Evolutionary conservation across 371 early-diverging fungal genomes (phyloP).

Genomic region (Blyttiomyces sp.): DNA sequence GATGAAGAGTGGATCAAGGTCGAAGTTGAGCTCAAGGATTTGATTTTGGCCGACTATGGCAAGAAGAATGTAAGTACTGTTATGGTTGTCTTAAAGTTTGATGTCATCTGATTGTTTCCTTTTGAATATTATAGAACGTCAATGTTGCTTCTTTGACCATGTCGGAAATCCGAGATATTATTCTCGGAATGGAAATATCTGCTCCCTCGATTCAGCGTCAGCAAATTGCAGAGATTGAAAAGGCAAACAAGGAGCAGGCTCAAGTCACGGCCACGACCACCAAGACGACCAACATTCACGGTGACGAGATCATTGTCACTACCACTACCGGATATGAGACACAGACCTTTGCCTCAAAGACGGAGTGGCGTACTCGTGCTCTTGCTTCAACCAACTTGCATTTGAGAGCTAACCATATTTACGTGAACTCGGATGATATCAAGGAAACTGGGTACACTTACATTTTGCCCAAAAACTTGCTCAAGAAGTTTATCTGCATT

Average conservation of each 20-base stretch:
- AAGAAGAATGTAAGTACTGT: constrained; percentile 84
- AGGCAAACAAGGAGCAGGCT: constrained; percentile 85
- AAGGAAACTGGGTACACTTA: constrained; percentile 90
- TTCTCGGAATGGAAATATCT: constrained; percentile 98
- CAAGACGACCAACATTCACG: constrained; percentile 94
- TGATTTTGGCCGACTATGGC: constrained; percentile 97
- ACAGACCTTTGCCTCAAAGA: constrained; percentile 95
- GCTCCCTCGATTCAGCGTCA: constrained; percentile 96
- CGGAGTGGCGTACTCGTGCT: constrained; percentile 97
- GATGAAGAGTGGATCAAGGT: constrained; percentile 98
- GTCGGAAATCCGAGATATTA: constrained; percentile 98
- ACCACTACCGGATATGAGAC: constrained; percentile 97
- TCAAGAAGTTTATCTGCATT: constrained; percentile 92
- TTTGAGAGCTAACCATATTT: constrained; percentile 93
- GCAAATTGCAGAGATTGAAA: constrained; percentile 86
- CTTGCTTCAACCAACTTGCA: constrained; percentile 92
- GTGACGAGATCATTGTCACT: constrained; percentile 96
- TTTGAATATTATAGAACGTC: constrained; percentile 53
- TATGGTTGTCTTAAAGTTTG: constrained; percentile 3
- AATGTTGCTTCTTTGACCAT: constrained; percentile 94
- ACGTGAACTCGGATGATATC: constrained; percentile 92
- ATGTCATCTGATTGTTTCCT: neutral
- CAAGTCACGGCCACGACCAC: constrained; percentile 95
- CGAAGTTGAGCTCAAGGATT: constrained; percentile 94
- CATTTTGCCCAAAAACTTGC: constrained; percentile 94